A percentile compares a stretch with the other conserved stretches of the same genome.
phyloP scores from a whole-genome alignment of 345 rosid species.

The Aquilaria malaccensis region DNA sequence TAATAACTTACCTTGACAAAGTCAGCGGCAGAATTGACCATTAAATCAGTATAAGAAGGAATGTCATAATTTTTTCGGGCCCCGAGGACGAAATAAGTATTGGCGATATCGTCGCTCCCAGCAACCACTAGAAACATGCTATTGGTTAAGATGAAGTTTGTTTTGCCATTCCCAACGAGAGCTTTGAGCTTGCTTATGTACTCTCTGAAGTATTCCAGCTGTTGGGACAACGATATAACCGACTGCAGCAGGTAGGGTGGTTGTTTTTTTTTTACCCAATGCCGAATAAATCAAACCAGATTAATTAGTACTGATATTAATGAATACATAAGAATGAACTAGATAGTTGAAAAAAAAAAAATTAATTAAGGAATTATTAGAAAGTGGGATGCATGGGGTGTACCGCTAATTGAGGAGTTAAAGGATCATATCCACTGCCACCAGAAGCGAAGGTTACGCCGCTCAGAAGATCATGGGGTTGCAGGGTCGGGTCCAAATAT shows the following conservation, averaged over 20 bases:
- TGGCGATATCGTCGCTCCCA: constrained; percentile 16
- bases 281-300: no score
- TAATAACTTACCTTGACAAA: constrained; percentile 25
- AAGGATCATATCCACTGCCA: constrained; percentile 48
- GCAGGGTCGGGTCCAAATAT: constrained; percentile 41
- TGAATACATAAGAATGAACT: not conserved
- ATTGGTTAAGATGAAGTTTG: constrained; percentile 5
- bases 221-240: constrained; percentile 33
- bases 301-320: not conserved
- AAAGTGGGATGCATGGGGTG: not conserved
- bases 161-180: constrained; percentile 10
- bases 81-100: constrained; percentile 24
- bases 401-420: constrained; percentile 39
- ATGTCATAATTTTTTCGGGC: constrained; percentile 23
- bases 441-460: constrained; percentile 75
- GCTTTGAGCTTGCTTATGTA: constrained; percentile 19
- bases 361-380: not conserved
- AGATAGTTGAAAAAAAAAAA: not conserved
- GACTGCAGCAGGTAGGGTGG: constrained; percentile 19
- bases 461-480: constrained; percentile 44
- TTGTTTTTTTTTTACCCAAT: not conserved
- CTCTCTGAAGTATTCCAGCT: constrained; percentile 30
- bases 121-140: not conserved
- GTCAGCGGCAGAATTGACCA: constrained; percentile 16
- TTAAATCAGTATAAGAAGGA: constrained; percentile 33